A percentile compares a stretch with the other conserved stretches of the same genome.
phyloP scores from a whole-genome alignment of 1,139 yeast species.

The Arxiozyma telluris region DNA sequence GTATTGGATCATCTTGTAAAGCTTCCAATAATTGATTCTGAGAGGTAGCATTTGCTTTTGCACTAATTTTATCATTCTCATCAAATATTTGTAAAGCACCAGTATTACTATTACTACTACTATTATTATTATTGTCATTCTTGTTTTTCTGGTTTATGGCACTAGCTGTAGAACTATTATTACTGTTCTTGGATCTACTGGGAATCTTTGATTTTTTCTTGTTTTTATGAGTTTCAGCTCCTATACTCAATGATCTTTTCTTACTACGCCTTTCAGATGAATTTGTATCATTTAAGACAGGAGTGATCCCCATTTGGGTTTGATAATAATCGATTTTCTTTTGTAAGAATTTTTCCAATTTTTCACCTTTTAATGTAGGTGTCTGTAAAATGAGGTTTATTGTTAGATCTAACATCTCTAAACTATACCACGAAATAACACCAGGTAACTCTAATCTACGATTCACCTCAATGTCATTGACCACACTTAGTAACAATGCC shows the following conservation, averaged over 20 bases:
- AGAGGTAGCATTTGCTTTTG: constrained; percentile 6
- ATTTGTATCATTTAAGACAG: background rate
- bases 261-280: background rate
- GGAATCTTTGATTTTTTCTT: constrained; percentile 6
- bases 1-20: constrained; percentile 20
- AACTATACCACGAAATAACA: constrained; percentile 47
- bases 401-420: constrained; percentile 48
- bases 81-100: background rate
- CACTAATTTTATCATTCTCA: background rate
- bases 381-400: constrained; percentile 41
- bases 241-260: background rate
- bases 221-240: background rate
- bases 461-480: constrained; percentile 43
- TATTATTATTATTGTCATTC: background rate
- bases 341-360: constrained; percentile 25
- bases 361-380: constrained; percentile 20
- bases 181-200: constrained; percentile 8
- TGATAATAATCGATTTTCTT: constrained; percentile 24
- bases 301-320: constrained; percentile 22
- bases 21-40: constrained; percentile 25
- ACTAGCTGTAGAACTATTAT: background rate
- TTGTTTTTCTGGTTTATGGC: background rate
- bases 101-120: no score
- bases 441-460: constrained; percentile 50
- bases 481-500: constrained; percentile 41